Conservation (phyloP, 2,329 filamentous ascomycete species). For the Monosporascus cannonballus region DNA sequence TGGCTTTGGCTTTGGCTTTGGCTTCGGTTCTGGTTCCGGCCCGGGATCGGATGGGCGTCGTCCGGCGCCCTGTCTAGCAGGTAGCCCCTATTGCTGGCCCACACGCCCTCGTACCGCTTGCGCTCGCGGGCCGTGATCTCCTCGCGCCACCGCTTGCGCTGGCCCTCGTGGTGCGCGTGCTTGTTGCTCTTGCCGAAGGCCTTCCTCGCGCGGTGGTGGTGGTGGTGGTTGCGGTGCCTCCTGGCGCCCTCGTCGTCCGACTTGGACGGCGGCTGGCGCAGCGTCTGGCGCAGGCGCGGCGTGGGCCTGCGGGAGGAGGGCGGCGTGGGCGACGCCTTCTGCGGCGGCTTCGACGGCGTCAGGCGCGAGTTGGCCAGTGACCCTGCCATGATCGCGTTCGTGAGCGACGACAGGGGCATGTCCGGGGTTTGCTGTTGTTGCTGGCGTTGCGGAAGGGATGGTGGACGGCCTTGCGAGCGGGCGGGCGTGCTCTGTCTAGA, state of each 20-base stretch:
- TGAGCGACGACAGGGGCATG: conserved; percentile 58
- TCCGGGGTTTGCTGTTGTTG: conserved; percentile 24
- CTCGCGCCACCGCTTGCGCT: conserved; percentile 71
- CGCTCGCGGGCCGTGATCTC: conserved; percentile 64
- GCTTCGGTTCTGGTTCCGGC: not conserved
- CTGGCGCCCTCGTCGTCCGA: conserved; percentile 50
- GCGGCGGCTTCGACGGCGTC: conserved; percentile 30
- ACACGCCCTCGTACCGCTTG: conserved; percentile 78
- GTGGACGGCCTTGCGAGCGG: conserved; percentile 4
- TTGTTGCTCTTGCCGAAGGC: conserved; percentile 49
- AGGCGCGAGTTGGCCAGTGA: conserved; percentile 61
- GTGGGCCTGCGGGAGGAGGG: conserved; percentile 38
- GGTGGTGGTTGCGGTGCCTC: conserved; percentile 28
- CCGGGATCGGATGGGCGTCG: conserved; percentile 1
- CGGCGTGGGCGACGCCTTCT: conserved; percentile 32
- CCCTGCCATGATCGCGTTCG: conserved; percentile 69
- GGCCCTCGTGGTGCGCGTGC: conserved; percentile 71
- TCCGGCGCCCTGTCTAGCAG: conserved; percentile 25
- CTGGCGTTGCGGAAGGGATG: conserved; percentile 7
- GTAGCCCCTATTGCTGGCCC: conserved; percentile 72
- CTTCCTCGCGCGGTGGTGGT: conserved; percentile 43
- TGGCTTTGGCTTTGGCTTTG: not conserved
- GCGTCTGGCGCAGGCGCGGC: conserved; percentile 56
- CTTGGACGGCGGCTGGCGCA: conserved; percentile 49
- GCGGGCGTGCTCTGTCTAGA: conserved; percentile 9